Base-by-base conservation (phyloP, 768 basidiomycete species). In the Psilocybe tampanensis region DNA sequence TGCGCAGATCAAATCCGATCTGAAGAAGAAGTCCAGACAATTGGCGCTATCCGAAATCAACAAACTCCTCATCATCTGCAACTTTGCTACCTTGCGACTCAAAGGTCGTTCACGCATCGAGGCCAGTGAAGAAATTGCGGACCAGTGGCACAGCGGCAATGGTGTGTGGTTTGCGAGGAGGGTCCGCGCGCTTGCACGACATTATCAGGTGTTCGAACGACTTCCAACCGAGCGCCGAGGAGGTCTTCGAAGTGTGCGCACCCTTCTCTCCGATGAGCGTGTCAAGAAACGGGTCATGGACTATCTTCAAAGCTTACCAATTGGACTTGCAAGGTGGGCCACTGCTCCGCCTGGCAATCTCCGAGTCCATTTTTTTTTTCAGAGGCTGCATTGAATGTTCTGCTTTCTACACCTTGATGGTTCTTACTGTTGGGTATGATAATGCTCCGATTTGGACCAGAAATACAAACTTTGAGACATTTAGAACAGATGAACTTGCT, bases 191-290 rank as follows among this genome's bases (percentile, higher is more conserved):
- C 64, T 77, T 9, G 70, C 73, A 43, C 56, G 62, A 3, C 72
- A 77, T 58, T 77, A 76, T 55, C 74, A 77, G 54, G 48, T 66
- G 15, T 77, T 75, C 48, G 66, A 73, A 55, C 65, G 70, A 34
- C 66, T 74, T 4, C 73, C 73, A 13, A 12, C 18, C 0, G 50
- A 58, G 22, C 34, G 42, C 2, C 55, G 52, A 2, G 55, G 63
- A 3, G 63, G 63, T 0, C 12, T 18, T 2, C 43, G 26, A 3
- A 59, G 47, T 29, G 19, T 47, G 0, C 44, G 48, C 1, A n/a
- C 47, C 2, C 34, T 61, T 11, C 56, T 64, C 1, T 23, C 54
- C 3, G 68, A 74, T 55, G 67, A 73, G 43, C 32, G 22, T n/a
- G 64, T 72, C 3, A 58, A 65, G 39, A 62, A 51, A 13, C 36